Percentiles rank a stretch among this genome's conserved stretches.
Evolutionary conservation across 2,329 filamentous ascomycete genomes (phyloP).

Genomic region (Aspergillus sp.): DNA sequence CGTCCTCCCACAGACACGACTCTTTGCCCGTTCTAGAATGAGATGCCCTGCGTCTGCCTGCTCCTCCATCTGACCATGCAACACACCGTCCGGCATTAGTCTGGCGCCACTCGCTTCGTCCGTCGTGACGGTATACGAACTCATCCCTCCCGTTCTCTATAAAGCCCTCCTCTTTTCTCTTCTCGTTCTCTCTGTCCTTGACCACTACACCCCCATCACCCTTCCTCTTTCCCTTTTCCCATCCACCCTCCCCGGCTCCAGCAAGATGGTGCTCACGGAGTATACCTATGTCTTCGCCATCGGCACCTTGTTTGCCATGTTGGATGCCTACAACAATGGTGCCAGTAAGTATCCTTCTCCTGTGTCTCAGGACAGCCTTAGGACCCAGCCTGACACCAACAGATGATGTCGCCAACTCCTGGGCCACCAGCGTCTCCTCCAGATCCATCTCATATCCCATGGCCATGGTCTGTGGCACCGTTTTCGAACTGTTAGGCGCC

Average conservation of each 20-base stretch:
- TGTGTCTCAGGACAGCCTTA: no score
- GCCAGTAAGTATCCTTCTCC: constrained; percentile 56
- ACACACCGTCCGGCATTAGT: no score
- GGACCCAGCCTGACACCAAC: background rate
- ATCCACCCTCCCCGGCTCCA: background rate
- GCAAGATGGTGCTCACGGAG: constrained; percentile 58
- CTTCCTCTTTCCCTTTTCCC: background rate
- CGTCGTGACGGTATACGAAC: no score
- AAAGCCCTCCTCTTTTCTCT: background rate
- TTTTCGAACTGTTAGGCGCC: constrained; percentile 69
- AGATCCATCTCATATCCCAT: constrained; percentile 52
- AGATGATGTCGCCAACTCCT: constrained; percentile 80
- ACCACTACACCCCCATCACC: no score
- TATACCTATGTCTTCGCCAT: constrained; percentile 74
- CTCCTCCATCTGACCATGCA: no score
- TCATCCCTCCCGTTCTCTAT: background rate
- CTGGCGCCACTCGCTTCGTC: no score
- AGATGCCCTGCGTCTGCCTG: no score
- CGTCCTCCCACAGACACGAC: no score
- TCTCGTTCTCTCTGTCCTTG: background rate
- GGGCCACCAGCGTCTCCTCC: constrained; percentile 80
- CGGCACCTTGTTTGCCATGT: constrained; percentile 72
- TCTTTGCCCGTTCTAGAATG: no score
- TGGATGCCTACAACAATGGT: constrained; percentile 77
- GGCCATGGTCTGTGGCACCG: constrained; percentile 51